These are phyloP conservation scores for Monilinia polystroma DNA, from an alignment of 2,329 filamentous ascomycete species.

Conservation along the genomic window DNA sequence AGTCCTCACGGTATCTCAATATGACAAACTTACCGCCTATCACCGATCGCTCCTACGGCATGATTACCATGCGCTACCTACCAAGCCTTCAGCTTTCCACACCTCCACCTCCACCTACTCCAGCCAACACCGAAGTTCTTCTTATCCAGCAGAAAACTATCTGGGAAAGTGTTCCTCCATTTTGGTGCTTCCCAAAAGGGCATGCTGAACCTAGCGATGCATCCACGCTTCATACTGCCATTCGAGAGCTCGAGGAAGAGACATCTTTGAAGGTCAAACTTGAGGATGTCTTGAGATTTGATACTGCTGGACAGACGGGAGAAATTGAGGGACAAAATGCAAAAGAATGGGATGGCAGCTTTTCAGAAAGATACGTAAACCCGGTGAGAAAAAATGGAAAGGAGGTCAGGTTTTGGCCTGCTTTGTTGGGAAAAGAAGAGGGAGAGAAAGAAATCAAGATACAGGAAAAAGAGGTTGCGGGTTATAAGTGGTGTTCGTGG, in stretches of 20 bases:
- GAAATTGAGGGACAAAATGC: slow-evolving; percentile 18
- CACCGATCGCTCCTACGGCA: slow-evolving; percentile 31
- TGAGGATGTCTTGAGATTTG: slow-evolving; percentile 21
- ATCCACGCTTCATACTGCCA: slow-evolving; percentile 21
- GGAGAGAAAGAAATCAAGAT: slow-evolving; percentile 25
- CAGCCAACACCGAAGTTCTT: slow-evolving; percentile 28
- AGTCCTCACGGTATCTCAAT: too few relatives aligned
- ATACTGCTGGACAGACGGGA: slow-evolving; percentile 3
- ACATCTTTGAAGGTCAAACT: slow-evolving; percentile 22
- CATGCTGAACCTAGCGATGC: slow-evolving; percentile 27
- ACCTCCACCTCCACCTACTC: slow-evolving; percentile 16
- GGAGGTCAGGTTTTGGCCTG: slow-evolving; percentile 28
- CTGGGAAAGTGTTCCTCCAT: slow-evolving; percentile 6
- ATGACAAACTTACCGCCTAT: slow-evolving; percentile 21
- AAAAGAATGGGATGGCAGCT: slow-evolving; percentile 22
- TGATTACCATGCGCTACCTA: slow-evolving; percentile 27
- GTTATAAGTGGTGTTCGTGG: slow-evolving; percentile 29
- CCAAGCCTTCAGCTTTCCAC: slow-evolving; percentile 3
- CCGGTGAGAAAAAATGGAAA: slow-evolving; percentile 27
- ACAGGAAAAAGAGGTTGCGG: slow-evolving; percentile 30
- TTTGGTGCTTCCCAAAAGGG: slow-evolving; percentile 32
- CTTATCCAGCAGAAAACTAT: slow-evolving; percentile 29
- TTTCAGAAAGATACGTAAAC: slow-evolving; percentile 24
- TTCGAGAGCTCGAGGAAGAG: slow-evolving; percentile 29
- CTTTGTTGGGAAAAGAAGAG: slow-evolving; percentile 17